Percentiles rank a stretch among this genome's conserved stretches.
Evolutionary conservation across 2,329 filamentous ascomycete genomes (phyloP).

Genomic region (Sclerotinia nivalis): DNA sequence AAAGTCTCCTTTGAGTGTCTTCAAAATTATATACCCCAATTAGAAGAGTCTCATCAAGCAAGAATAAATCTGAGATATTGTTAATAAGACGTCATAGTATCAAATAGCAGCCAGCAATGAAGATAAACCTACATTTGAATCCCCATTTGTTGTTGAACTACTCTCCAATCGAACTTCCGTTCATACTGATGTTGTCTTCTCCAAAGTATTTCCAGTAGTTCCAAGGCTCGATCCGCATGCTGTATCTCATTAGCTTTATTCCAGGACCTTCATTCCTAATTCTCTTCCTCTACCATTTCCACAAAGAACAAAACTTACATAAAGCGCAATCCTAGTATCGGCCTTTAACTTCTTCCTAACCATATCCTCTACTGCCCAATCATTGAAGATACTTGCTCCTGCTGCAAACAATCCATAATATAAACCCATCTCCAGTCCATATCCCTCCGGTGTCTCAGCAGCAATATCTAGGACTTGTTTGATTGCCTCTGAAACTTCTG

Average conservation of each 20-base stretch:
- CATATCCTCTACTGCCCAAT: conserved; percentile 34
- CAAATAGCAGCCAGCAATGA: background rate
- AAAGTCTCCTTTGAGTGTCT: background rate
- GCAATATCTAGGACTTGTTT: conserved; percentile 37
- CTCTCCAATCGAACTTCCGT: conserved; percentile 39
- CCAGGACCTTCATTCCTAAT: background rate
- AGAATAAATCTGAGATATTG: conserved; percentile 18
- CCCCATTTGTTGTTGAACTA: conserved; percentile 39
- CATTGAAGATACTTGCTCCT: conserved; percentile 37
- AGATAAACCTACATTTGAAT: conserved; percentile 36
- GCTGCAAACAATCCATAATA: conserved; percentile 41
- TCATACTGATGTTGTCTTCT: conserved; percentile 38
- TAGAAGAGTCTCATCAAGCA: background rate
- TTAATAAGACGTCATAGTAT: conserved; percentile 16
- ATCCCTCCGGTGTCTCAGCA: conserved; percentile 37
- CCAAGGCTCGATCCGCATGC: conserved; percentile 39
- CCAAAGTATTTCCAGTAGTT: conserved; percentile 40
- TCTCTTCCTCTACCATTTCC: background rate
- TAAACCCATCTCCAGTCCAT: conserved; percentile 40
- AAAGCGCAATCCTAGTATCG: conserved; percentile 37
- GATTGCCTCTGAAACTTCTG: conserved; percentile 35
- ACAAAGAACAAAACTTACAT: conserved; percentile 32
- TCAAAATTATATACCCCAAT: background rate
- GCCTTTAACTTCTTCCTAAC: conserved; percentile 36
- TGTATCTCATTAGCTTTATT: conserved; percentile 26